Percentiles rank a stretch among this genome's conserved stretches.
phyloP scores from a whole-genome alignment of 192 early-diverging fungal species.

The Podila epigama region DNA sequence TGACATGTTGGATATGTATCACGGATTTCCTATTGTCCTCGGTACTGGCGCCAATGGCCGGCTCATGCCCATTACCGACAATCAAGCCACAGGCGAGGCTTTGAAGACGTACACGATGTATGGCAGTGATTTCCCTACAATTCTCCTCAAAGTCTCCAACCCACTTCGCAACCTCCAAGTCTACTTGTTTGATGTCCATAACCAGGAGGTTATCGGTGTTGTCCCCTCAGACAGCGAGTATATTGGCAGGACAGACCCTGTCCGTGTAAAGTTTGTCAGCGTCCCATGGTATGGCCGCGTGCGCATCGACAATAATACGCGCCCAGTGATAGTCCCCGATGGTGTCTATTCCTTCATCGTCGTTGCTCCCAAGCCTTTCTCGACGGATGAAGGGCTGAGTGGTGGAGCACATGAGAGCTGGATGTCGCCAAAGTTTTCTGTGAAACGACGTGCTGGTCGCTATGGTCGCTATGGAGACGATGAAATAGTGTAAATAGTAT shows the following conservation, averaged over 20 bases:
- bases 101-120: constrained; percentile 14
- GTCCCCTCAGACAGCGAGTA: constrained; percentile 27
- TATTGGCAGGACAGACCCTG: constrained; percentile 23
- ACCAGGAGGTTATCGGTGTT: constrained; percentile 6
- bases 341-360: constrained; percentile 27
- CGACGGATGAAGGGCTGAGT: not conserved
- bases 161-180: constrained; percentile 20
- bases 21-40: constrained; percentile 24
- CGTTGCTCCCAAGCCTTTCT: constrained; percentile 36
- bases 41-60: constrained; percentile 11
- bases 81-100: not conserved
- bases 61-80: constrained; percentile 9
- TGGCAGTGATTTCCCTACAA: constrained; percentile 1
- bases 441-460: not conserved
- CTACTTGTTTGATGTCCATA: constrained; percentile 6
- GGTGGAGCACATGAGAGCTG: constrained; percentile 17
- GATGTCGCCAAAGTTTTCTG: constrained; percentile 14
- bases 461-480: not conserved
- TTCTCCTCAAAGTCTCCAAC: constrained; percentile 33
- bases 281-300: constrained; percentile 13
- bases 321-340: not conserved
- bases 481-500: not conserved
- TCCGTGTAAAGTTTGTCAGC: constrained; percentile 25
- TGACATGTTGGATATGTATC: constrained; percentile 29
- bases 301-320: not conserved